A percentile compares a stretch with the other conserved stretches of the same genome.
phyloP scores from a whole-genome alignment of 208 protist genomes.

The Leishmania gerbilli region DNA sequence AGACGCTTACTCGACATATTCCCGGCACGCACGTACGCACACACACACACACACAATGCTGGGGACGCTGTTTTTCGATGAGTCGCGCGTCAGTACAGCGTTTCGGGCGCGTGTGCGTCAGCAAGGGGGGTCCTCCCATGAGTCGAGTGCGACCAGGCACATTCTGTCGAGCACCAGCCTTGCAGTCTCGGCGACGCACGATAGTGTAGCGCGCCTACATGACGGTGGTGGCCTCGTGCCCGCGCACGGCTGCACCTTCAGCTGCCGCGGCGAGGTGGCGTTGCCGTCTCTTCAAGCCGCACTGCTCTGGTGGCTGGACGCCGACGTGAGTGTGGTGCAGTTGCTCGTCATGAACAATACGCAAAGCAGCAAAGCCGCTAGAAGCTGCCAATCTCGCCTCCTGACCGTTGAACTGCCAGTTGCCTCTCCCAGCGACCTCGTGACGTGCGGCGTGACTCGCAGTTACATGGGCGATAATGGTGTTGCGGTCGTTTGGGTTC shows the following conservation, averaged over 20 bases:
- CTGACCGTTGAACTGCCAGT: constrained; percentile 66
- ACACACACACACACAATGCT: constrained; percentile 41
- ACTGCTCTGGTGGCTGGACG: constrained; percentile 79
- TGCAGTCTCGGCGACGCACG: too few relatives aligned
- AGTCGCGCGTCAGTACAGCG: constrained; percentile 52
- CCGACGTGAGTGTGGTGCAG: constrained; percentile 45
- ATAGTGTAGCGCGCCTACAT: constrained; percentile 17
- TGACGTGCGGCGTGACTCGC: constrained; percentile 70
- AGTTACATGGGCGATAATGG: constrained; percentile 53
- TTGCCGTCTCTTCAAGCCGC: constrained; percentile 60
- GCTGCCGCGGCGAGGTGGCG: constrained; percentile 52
- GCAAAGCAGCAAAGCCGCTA: constrained; percentile 38
- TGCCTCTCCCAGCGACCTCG: constrained; percentile 26
- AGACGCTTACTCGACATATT: not conserved
- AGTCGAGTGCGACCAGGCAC: constrained; percentile 5
- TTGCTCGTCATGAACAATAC: constrained; percentile 58
- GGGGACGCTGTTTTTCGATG: constrained; percentile 82
- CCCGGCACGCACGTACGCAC: constrained; percentile 4
- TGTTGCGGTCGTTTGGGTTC: constrained; percentile 69
- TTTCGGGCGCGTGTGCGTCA: constrained; percentile 38
- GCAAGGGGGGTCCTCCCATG: not conserved
- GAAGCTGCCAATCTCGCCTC: constrained; percentile 55
- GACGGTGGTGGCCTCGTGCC: constrained; percentile 7
- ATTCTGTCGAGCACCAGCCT: not conserved
- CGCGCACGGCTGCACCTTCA: constrained; percentile 33